Percentiles rank a stretch among this genome's conserved stretches.
These are phyloP conservation scores for Paracamarosporium sp. DNA, from an alignment of 2,329 filamentous ascomycete species.

Conservation along the genomic window DNA sequence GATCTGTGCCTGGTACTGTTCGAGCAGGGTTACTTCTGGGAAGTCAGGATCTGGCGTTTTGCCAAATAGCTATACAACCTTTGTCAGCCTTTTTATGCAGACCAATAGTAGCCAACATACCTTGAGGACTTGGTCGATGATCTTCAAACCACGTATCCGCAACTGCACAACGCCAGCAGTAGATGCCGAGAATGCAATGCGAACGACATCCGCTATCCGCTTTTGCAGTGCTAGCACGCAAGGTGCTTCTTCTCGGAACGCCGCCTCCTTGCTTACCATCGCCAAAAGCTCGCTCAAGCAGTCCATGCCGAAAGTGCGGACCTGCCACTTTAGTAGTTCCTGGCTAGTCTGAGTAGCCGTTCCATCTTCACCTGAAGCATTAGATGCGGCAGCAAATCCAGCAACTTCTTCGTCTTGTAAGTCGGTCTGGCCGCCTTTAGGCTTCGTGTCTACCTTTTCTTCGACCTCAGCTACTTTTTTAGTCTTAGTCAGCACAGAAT, in stretches of 20 bases:
- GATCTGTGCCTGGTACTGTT: conserved; percentile 98
- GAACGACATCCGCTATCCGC: conserved; percentile 88
- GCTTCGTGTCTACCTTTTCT: conserved; percentile 54
- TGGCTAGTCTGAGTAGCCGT: conserved; percentile 62
- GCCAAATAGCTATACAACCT: conserved; percentile 74
- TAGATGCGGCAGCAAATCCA: conserved; percentile 82
- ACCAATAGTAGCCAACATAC: conserved; percentile 34
- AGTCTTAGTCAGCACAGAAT: conserved; percentile 87
- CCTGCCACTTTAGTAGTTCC: conserved; percentile 93
- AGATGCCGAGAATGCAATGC: conserved; percentile 96
- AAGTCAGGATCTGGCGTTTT: conserved; percentile 96
- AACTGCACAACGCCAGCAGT: conserved; percentile 91
- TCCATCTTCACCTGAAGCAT: conserved; percentile 56
- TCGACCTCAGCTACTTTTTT: conserved; percentile 69
- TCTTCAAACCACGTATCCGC: conserved; percentile 88
- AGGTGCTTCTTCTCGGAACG: conserved; percentile 77
- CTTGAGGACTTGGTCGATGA: conserved; percentile 90
- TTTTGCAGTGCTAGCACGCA: conserved; percentile 81
- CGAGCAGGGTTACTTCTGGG: conserved; percentile 91
- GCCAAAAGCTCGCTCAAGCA: conserved; percentile 83
- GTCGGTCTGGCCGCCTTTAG: conserved; percentile 69
- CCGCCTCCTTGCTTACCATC: conserved; percentile 78
- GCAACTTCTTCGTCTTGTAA: conserved; percentile 96
- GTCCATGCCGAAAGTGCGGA: conserved; percentile 90
- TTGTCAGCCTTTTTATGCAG: neutral